Conservation (phyloP, 192 early-diverging fungal species). For the Backusella luteola region DNA sequence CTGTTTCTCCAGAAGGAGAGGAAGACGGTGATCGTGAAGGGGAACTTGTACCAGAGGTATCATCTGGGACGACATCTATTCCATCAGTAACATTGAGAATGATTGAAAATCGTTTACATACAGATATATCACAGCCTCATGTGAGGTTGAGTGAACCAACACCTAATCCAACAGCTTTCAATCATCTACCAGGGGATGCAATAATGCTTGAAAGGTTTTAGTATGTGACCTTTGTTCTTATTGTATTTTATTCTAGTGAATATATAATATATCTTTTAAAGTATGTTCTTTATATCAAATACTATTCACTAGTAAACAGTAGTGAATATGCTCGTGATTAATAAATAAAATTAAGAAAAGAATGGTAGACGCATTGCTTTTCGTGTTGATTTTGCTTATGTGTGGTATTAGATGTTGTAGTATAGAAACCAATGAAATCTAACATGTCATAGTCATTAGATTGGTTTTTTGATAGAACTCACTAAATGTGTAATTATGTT, state of each 20-base stretch:
- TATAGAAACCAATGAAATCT: slow-evolving; percentile 22
- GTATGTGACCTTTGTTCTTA: background rate
- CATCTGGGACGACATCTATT: background rate
- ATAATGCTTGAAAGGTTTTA: slow-evolving; percentile 22
- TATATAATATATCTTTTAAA: background rate
- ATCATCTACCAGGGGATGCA: slow-evolving; percentile 27
- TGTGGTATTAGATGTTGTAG: background rate
- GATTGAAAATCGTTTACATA: background rate
- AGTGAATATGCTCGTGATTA: too few species aligned
- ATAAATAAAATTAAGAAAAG: background rate
- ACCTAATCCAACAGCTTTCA: slow-evolving; percentile 2
- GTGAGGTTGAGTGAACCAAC: background rate
- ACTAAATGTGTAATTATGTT: too few species aligned
- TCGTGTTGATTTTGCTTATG: too few species aligned
- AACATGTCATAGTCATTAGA: background rate
- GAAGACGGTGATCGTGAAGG: background rate
- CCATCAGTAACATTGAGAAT: background rate
- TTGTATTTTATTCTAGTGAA: background rate
- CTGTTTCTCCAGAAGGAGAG: background rate
- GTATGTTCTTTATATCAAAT: too few species aligned
- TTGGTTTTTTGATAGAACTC: background rate
- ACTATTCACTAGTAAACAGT: too few species aligned
- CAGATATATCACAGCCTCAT: background rate
- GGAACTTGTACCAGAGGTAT: background rate
- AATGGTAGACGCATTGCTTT: too few species aligned